These are phyloP conservation scores for Lignosus rhinocerotis DNA, from an alignment of 1,284 basidiomycete genomes.

Conservation along the genomic window DNA sequence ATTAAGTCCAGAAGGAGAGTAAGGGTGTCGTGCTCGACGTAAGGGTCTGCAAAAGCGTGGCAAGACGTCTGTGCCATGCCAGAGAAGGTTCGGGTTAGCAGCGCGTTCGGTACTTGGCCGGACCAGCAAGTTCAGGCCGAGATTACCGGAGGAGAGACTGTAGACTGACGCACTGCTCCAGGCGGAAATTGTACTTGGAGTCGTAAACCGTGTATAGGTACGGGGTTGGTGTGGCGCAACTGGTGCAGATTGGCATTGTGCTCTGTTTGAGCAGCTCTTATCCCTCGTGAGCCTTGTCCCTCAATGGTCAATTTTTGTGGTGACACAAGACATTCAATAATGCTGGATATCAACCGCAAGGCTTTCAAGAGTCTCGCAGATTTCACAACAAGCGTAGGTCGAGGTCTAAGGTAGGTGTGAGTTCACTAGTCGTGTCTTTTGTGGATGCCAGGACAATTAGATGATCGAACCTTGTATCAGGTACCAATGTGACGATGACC, in stretches of 20 bases:
- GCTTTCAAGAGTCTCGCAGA: no score
- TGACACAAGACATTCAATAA: not conserved
- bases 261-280: not conserved
- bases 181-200: conserved; percentile 79
- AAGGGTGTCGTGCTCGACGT: conserved; percentile 84
- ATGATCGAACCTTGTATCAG: no score
- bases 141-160: conserved; percentile 9
- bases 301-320: not conserved
- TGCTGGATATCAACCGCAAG: no score
- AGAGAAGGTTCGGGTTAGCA: conserved; percentile 15
- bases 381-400: no score
- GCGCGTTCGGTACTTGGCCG: conserved; percentile 4
- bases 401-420: no score
- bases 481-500: no score
- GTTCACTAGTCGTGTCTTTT: not conserved
- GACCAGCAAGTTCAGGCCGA: conserved; percentile 6
- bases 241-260: conserved; percentile 82
- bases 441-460: no score
- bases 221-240: conserved; percentile 65
- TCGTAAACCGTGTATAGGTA: conserved; percentile 86
- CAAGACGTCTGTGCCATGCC: conserved; percentile 42
- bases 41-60: conserved; percentile 79
- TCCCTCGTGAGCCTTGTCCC: not conserved
- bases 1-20: conserved; percentile 84
- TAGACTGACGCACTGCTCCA: conserved; percentile 78